Evolutionary conservation across 768 basidiomycete genomes (phyloP).

Genomic region (Auricularia cornea): DNA sequence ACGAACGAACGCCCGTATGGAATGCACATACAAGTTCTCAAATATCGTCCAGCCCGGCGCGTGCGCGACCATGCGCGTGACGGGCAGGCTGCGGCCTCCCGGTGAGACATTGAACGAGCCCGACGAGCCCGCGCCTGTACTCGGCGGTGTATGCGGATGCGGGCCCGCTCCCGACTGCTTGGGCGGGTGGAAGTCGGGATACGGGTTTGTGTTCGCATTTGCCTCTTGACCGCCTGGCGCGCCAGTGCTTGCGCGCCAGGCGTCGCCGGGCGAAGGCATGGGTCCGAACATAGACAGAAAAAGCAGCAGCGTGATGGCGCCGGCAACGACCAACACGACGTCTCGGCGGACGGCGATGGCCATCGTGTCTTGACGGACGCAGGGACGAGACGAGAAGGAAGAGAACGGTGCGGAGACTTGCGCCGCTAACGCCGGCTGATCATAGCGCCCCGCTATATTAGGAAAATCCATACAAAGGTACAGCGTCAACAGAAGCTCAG

Average conservation of each 20-base stretch:
- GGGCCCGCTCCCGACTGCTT: no score
- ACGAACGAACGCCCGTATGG: no score
- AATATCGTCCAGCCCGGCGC: constrained; percentile 83
- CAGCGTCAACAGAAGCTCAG: neutral
- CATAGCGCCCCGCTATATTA: no score
- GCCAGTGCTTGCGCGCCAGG: neutral
- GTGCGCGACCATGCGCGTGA: constrained; percentile 52
- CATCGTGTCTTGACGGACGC: neutral
- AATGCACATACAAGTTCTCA: constrained; percentile 39
- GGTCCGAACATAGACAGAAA: neutral
- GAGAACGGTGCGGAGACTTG: neutral
- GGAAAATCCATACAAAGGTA: no score
- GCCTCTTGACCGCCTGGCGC: no score
- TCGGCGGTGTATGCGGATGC: no score
- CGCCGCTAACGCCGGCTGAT: no score
- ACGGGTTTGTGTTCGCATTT: neutral
- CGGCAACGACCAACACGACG: neutral
- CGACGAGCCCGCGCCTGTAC: neutral
- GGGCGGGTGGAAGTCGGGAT: neutral
- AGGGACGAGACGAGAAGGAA: neutral
- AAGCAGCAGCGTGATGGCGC: neutral
- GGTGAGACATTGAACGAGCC: neutral
- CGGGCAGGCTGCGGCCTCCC: constrained; percentile 26
- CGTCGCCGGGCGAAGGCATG: neutral
- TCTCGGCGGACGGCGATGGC: neutral